Evolutionary conservation across 345 rosid genomes (phyloP).

Genomic region (Stellera chamaejasme): DNA sequence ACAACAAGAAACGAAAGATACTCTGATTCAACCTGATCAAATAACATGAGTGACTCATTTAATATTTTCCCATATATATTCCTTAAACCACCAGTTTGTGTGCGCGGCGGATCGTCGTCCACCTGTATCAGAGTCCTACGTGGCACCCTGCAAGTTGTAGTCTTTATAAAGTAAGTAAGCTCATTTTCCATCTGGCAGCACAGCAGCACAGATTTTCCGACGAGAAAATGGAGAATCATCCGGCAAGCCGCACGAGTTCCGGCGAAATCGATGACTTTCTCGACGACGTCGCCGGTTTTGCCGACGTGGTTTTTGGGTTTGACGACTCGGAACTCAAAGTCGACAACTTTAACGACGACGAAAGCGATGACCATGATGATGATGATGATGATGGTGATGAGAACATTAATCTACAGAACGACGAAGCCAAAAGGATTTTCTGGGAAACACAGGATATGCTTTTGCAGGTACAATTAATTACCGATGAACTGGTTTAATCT

Average conservation of each 20-base stretch:
- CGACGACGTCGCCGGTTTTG: slow-evolving; percentile 42
- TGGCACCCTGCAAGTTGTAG: slow-evolving; percentile 7
- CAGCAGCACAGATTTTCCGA: background rate
- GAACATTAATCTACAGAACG: slow-evolving; percentile 7
- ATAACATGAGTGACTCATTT: too few relatives aligned
- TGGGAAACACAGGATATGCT: slow-evolving; percentile 72
- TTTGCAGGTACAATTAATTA: slow-evolving; percentile 46
- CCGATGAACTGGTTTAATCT: background rate
- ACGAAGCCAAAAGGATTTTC: slow-evolving; percentile 43
- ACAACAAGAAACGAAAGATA: too few relatives aligned
- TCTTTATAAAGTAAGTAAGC: background rate
- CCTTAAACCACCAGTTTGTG: background rate
- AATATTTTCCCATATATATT: too few relatives aligned
- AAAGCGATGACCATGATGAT: slow-evolving; percentile 19
- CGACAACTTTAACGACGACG: slow-evolving; percentile 12
- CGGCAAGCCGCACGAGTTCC: slow-evolving; percentile 28
- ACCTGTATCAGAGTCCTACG: slow-evolving; percentile 25
- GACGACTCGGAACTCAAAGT: slow-evolving; percentile 18
- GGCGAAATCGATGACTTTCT: slow-evolving; percentile 41
- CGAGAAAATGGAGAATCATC: slow-evolving; percentile 7
- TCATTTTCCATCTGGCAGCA: background rate
- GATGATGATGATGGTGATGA: slow-evolving; percentile 25
- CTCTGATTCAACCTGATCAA: too few relatives aligned
- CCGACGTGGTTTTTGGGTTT: slow-evolving; percentile 56
- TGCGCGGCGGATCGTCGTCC: slow-evolving; percentile 58